Evolutionary conservation across 1,284 basidiomycete species (phyloP).

Genomic region (Puccinia horiana): DNA sequence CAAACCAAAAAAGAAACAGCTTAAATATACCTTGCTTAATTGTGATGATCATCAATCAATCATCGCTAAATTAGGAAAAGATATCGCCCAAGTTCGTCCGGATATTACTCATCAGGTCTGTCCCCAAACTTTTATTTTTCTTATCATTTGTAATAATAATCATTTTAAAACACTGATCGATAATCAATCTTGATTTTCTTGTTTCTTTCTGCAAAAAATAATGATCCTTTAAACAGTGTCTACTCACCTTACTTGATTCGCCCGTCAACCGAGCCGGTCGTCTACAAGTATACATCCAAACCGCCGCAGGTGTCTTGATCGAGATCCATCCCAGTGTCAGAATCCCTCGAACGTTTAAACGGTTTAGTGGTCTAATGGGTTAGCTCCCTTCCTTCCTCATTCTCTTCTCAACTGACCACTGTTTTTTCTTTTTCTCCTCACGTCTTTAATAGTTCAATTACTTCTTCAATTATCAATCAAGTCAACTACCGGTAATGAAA

Average conservation of each 20-base stretch:
- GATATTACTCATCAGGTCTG: constrained; percentile 97
- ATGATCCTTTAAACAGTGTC: constrained; percentile 71
- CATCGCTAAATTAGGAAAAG: constrained; percentile 91
- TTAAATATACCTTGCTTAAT: constrained; percentile 95
- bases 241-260: constrained; percentile 93
- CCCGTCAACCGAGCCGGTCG: constrained; percentile 96
- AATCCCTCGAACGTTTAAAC: constrained; percentile 97
- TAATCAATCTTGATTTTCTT: not conserved
- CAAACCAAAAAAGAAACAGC: constrained; percentile 64
- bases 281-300: constrained; percentile 98
- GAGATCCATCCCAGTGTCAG: constrained; percentile 97
- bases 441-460: constrained; percentile 81
- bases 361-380: constrained; percentile 98
- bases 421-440: constrained; percentile 21
- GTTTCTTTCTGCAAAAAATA: too few species aligned
- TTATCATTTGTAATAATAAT: not conserved
- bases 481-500: constrained; percentile 93
- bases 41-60: constrained; percentile 99
- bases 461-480: constrained; percentile 93
- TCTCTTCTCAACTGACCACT: not conserved
- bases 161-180: not conserved
- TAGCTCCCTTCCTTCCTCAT: constrained; percentile 55
- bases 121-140: constrained; percentile 33
- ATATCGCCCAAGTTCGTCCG: constrained; percentile 95
- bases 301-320: constrained; percentile 91